Percentiles rank a stretch among this genome's conserved stretches.
phyloP scores from a whole-genome alignment of 2,329 filamentous ascomycete genomes.

The Akanthomyces uredinophilus region DNA sequence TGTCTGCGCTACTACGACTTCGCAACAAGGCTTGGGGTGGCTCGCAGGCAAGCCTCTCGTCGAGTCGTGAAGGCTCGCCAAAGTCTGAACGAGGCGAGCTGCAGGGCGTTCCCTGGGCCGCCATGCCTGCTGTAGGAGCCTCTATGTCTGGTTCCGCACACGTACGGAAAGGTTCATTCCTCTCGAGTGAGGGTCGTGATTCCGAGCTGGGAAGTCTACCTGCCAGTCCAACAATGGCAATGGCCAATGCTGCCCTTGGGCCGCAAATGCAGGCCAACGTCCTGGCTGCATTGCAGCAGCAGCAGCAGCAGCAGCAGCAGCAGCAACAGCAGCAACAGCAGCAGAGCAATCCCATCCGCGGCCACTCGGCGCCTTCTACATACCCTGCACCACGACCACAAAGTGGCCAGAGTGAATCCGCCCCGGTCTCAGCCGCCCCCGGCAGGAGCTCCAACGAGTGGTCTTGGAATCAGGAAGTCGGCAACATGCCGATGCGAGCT shows the following conservation, averaged over 20 bases:
- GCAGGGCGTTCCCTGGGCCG: constrained; percentile 37
- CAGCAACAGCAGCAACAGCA: constrained; percentile 6
- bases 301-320: constrained; percentile 7
- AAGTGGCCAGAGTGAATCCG: constrained; percentile 6
- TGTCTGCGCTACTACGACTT: constrained; percentile 67
- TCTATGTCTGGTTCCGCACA: constrained; percentile 27
- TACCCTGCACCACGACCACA: not conserved
- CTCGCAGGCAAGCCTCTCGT: constrained; percentile 66
- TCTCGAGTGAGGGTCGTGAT: constrained; percentile 44
- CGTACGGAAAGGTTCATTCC: constrained; percentile 44
- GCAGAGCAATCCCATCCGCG: constrained; percentile 3
- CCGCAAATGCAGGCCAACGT: not conserved
- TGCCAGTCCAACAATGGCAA: constrained; percentile 48
- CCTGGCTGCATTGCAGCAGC: not conserved
- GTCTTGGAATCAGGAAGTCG: constrained; percentile 10
- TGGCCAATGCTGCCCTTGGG: constrained; percentile 29
- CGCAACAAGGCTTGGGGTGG: constrained; percentile 75
- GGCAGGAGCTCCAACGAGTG: constrained; percentile 8
- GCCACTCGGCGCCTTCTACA: constrained; percentile 12
- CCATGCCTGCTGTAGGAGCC: constrained; percentile 13
- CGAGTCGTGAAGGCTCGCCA: constrained; percentile 47
- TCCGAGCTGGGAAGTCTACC: constrained; percentile 42
- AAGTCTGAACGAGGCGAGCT: constrained; percentile 45
- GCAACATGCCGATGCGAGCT: not conserved
- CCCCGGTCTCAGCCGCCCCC: constrained; percentile 11